Base-by-base conservation (phyloP, 2,329 filamentous ascomycete species). In the Trichophyton simii region DNA sequence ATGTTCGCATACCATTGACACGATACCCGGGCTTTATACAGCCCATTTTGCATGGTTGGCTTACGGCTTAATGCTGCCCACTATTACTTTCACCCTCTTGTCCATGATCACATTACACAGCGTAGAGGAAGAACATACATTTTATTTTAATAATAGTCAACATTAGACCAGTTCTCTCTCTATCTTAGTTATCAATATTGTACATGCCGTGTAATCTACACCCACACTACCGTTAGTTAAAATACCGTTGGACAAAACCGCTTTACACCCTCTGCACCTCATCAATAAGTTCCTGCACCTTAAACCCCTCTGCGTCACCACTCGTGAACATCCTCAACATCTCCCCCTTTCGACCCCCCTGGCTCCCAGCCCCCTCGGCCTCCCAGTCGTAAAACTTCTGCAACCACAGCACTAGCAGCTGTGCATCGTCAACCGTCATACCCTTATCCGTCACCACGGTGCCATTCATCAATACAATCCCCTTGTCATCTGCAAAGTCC, bases 381-480 rank as follows among this genome's bases (percentile, higher is more conserved):
- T 87, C 84, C 73, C 77, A 75, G 61, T 78, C 77, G 71, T 99
- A 99, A 74, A 99, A 99, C 70, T 90, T 85, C 79, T 99, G 94
- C 76, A 99, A 77, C 68, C 90, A 94, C 84, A 96, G 88, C 58
- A 95, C 79, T 68, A 99, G 76, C 87, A 89, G 96, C 74, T 86
- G 86, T n/a, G 88, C 91, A 71, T 96, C 88, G 60, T 91, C 84
- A 0, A 89, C 82, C 65, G 80, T 85, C 3, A 96, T 84, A 3
- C 92, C 91, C 11, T 86, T 79, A 34, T 87, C 86, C 63, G 90
- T 84, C 60, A 88, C 79, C 13, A 97, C 86, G 66, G 82, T 81
- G 0, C 94, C 94, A 71, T 94, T 88, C 79, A 96, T 87, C 65
- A 99, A 78, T 13, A 96, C 91, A 28, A 97, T 70, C 3, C 86